Evolutionary conservation across 768 basidiomycete species (phyloP).

Genomic region (Pleurotus sapidus): DNA sequence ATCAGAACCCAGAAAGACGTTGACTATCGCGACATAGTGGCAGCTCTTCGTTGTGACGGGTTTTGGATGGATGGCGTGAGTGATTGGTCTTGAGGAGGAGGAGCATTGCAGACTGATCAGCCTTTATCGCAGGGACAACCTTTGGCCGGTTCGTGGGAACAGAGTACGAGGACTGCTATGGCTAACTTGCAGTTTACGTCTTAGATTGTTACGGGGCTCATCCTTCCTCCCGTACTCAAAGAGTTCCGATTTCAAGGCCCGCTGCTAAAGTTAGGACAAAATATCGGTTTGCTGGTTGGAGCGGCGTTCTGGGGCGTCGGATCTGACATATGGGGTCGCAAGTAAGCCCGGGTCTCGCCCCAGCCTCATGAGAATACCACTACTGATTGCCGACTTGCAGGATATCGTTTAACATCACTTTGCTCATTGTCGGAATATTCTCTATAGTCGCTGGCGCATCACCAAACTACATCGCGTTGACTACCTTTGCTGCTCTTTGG

Average conservation of each 20-base stretch:
- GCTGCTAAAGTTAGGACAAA: slow-evolving; percentile 66
- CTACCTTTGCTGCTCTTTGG: slow-evolving; percentile 52
- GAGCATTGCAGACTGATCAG: too few relatives aligned
- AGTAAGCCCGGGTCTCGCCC: slow-evolving; percentile 27
- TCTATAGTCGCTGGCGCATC: slow-evolving; percentile 62
- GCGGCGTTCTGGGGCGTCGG: slow-evolving; percentile 68
- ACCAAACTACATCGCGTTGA: slow-evolving; percentile 47
- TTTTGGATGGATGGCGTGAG: slow-evolving; percentile 77
- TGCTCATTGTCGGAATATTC: slow-evolving; percentile 66
- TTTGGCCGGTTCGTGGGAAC: slow-evolving; percentile 59
- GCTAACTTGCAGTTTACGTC: slow-evolving; percentile 1
- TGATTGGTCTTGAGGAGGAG: slow-evolving; percentile 5
- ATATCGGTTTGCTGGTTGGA: slow-evolving; percentile 68
- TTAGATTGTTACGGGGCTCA: slow-evolving; percentile 64
- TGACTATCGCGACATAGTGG: slow-evolving; percentile 37
- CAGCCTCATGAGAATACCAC: slow-evolving; percentile 1
- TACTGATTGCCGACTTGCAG: slow-evolving; percentile 22
- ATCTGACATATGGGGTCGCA: slow-evolving; percentile 71
- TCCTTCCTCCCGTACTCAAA: slow-evolving; percentile 57
- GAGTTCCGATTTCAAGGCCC: slow-evolving; percentile 65
- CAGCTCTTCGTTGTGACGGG: slow-evolving; percentile 63
- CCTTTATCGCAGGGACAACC: slow-evolving; percentile 48
- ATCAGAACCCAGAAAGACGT: background rate
- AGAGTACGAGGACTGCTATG: background rate
- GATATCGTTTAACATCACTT: slow-evolving; percentile 68